Conservation (phyloP, 768 basidiomycete genomes). For the Wakefieldia striispora region DNA sequence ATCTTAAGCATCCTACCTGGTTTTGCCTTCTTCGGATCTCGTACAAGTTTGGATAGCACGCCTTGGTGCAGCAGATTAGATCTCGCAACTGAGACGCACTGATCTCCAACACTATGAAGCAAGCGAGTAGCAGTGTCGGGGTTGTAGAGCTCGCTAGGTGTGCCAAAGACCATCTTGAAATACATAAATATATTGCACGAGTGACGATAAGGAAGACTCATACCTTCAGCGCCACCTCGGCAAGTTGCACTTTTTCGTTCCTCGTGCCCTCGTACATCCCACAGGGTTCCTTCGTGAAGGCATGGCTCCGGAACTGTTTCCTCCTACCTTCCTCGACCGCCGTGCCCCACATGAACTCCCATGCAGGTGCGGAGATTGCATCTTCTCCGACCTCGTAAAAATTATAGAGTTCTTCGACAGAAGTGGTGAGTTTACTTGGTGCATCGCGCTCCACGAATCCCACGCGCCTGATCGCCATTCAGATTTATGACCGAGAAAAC, state of each 20-base stretch:
- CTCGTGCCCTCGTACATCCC: conserved; percentile 18
- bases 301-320: conserved; percentile 56
- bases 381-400: conserved; percentile 54
- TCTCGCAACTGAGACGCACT: conserved; percentile 53
- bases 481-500: conserved; percentile 4
- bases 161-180: conserved; percentile 72
- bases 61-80: conserved; percentile 61
- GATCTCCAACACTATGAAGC: conserved; percentile 55
- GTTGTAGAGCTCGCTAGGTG: conserved; percentile 67
- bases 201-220: neutral
- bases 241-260: conserved; percentile 46
- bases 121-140: conserved; percentile 54
- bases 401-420: conserved; percentile 42
- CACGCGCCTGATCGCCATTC: conserved; percentile 49
- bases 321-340: conserved; percentile 75
- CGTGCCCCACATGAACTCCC: conserved; percentile 76
- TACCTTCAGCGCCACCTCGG: conserved; percentile 75
- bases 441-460: conserved; percentile 51
- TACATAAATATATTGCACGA: neutral
- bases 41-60: conserved; percentile 62
- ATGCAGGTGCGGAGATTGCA: conserved; percentile 40
- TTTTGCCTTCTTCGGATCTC: conserved; percentile 57
- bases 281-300: conserved; percentile 48
- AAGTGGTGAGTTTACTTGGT: conserved; percentile 39
- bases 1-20: conserved; percentile 78